Base-by-base conservation (phyloP, 345 rosid genomes). In the Ricinus communis region DNA sequence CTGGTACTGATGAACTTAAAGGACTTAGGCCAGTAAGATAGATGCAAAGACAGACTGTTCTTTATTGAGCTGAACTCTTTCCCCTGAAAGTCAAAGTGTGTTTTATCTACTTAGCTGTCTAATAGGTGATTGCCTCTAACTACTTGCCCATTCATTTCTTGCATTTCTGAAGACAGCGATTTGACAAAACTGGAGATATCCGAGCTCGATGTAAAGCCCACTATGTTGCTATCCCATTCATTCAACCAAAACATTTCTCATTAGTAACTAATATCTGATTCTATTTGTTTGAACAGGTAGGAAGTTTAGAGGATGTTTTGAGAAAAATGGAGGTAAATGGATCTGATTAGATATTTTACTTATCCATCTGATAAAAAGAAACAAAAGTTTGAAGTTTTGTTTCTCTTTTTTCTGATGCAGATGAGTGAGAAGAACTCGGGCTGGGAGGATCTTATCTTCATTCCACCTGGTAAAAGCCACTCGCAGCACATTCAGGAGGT, bases 381-480 rank as follows among this genome's bases (percentile, higher is more conserved):
- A 51, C 30, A 18, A 31, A 33, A 62, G 65, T 21, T 51, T 25
- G 64, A 74, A 62, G 47, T 33, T 77, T 51, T 47, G 46, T 33
- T 53, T 25, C 19, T 43, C 28, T 49, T 36, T 76, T 27, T 27
- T 75, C 49, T 62, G 66, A 64, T 79, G 73, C 74, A 93, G 99
- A 84, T 49, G 74, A 91, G 88, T 79, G 96, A 90, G 88, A 85
- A 82, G 84, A 90, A 88, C 80, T 89, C 93, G 0, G 97, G 96
- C 15, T 95, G 99, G 99, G 99, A 87, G 64, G 97, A 95, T 85
- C 76, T 91, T 57, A 87, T 92, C 66, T 95, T 95, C 79, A 85
- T 92, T 79, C 97, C 99, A 66, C 99, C 99, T 2, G 97, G 99
- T 75, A 87, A 91, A 86, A 91, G 88, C 70, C 88, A 85, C 59